Conservation (phyloP, 2,329 filamentous ascomycete species). For the Hypoxylon sp. region DNA sequence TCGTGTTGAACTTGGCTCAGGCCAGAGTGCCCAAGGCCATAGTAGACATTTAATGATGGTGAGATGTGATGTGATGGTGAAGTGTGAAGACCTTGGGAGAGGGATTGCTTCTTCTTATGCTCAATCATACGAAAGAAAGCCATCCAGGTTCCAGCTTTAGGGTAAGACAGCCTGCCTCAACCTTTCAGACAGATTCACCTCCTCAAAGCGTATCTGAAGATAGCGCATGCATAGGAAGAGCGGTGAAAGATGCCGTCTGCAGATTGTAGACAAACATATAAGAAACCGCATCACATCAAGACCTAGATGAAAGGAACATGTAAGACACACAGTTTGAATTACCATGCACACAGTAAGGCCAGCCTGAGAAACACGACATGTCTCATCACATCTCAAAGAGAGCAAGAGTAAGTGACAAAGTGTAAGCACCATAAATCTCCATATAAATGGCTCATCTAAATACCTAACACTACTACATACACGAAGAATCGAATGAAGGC, state of each 20-base stretch:
- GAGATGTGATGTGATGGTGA: background rate
- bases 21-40: background rate
- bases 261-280: background rate
- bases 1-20: background rate
- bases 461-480: slow-evolving; percentile 35
- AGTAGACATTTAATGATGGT: background rate
- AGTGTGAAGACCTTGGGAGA: background rate
- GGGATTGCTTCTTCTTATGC: background rate
- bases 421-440: slow-evolving; percentile 31
- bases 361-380: background rate
- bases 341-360: background rate
- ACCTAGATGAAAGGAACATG: background rate
- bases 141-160: background rate
- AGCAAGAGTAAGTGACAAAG: background rate
- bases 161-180: slow-evolving; percentile 1
- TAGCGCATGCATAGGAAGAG: background rate
- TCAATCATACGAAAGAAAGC: slow-evolving; percentile 4
- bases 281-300: background rate
- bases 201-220: background rate
- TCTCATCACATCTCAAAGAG: background rate
- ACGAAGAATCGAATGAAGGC: slow-evolving; percentile 46
- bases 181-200: background rate
- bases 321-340: background rate
- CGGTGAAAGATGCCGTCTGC: background rate
- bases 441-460: slow-evolving; percentile 47